These are phyloP conservation scores for Paramecium biaurelia DNA, from an alignment of 73 alveolate genomes.

Conservation along the genomic window DNA sequence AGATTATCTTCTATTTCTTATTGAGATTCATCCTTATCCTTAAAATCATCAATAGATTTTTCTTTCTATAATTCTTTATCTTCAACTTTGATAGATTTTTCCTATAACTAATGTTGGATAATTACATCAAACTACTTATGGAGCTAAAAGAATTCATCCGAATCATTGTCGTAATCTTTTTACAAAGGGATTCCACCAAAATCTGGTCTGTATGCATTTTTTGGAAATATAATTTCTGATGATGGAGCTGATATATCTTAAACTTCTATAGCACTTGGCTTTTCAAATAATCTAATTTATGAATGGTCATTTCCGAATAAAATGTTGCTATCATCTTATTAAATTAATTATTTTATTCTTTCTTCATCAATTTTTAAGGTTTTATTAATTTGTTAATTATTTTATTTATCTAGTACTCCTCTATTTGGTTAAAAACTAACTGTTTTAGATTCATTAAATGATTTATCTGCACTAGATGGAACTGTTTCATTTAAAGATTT, in stretches of 20 bases:
- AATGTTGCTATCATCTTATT: slow-evolving; percentile 9
- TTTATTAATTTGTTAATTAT: background rate
- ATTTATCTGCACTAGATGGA: background rate
- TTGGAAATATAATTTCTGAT: background rate
- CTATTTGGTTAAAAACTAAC: background rate
- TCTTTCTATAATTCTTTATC: background rate
- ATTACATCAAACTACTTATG: background rate
- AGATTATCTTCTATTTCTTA: background rate
- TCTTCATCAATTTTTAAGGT: background rate
- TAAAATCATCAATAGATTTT: background rate
- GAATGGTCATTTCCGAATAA: slow-evolving; percentile 16
- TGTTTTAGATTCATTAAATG: background rate
- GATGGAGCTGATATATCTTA: slow-evolving; percentile 15
- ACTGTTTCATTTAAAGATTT: slow-evolving; percentile 2
- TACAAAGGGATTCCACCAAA: background rate
- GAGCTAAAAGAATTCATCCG: background rate
- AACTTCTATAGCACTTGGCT: background rate
- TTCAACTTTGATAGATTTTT: background rate
- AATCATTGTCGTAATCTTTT: slow-evolving; percentile 6
- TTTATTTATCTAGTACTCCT: background rate
- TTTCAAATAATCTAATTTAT: slow-evolving; percentile 5
- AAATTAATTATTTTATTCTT: background rate
- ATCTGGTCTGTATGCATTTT: background rate
- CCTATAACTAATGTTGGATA: background rate
- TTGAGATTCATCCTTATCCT: slow-evolving; percentile 41